Evolutionary conservation across 2,329 filamentous ascomycete species (phyloP).

Genomic region (Escovopsis sp.): DNA sequence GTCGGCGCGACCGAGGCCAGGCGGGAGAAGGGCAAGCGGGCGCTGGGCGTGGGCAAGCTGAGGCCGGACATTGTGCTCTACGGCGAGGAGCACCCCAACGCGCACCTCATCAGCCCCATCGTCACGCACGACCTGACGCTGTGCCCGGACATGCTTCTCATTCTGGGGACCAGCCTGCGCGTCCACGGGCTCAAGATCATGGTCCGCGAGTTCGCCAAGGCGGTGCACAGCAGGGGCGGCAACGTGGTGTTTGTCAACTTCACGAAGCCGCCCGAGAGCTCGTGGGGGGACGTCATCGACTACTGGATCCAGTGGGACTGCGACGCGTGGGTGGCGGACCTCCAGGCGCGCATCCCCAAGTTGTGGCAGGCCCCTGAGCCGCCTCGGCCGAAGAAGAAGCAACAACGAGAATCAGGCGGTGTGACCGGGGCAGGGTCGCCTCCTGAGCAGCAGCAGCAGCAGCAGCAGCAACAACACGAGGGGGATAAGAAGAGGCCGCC

Average conservation of each 20-base stretch:
- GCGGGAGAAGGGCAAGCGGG: constrained; percentile 50
- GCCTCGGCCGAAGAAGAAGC: constrained; percentile 24
- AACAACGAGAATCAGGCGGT: constrained; percentile 14
- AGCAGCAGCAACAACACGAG: not conserved
- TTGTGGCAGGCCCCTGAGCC: constrained; percentile 42
- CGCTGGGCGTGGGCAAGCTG: constrained; percentile 51
- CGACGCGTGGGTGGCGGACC: constrained; percentile 54
- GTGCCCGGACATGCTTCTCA: constrained; percentile 51
- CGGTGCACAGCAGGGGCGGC: constrained; percentile 52
- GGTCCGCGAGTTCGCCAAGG: constrained; percentile 56
- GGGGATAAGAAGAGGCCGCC: constrained; percentile 18
- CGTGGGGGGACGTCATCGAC: constrained; percentile 59
- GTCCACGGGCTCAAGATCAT: constrained; percentile 59
- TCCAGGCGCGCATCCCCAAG: constrained; percentile 42
- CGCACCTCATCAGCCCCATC: constrained; percentile 52
- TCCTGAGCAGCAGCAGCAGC: too few species aligned
- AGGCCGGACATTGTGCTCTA: constrained; percentile 62
- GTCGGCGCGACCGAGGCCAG: constrained; percentile 46
- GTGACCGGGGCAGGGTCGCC: constrained; percentile 5
- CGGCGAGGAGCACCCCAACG: constrained; percentile 56
- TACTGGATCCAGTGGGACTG: constrained; percentile 65
- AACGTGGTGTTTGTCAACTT: constrained; percentile 61
- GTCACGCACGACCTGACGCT: constrained; percentile 52
- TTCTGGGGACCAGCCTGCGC: constrained; percentile 55
- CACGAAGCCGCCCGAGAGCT: constrained; percentile 56